These are phyloP conservation scores for Mycena pura DNA, from an alignment of 768 basidiomycete species.

Conservation along the genomic window DNA sequence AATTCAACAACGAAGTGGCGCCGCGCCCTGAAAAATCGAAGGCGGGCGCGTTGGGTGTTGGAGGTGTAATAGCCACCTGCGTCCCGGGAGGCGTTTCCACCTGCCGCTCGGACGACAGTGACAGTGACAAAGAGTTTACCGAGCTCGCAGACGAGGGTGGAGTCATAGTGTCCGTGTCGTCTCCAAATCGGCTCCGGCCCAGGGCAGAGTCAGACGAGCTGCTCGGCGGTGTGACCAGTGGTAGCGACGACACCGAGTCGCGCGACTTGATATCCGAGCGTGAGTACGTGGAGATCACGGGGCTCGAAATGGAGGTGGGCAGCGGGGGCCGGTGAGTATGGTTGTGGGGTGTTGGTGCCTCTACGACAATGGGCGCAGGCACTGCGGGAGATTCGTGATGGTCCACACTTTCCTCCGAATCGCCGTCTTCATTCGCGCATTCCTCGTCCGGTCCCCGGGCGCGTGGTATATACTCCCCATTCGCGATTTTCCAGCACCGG, in stretches of 20 bases:
- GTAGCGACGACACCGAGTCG: conserved; percentile 44
- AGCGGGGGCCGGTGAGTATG: conserved; percentile 33
- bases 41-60: conserved; percentile 11
- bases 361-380: not conserved
- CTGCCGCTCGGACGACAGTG: conserved; percentile 5
- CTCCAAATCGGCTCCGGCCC: conserved; percentile 12
- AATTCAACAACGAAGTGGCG: not conserved
- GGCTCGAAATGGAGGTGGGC: conserved; percentile 49
- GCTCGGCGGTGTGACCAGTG: conserved; percentile 20
- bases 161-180: conserved; percentile 22
- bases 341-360: too few relatives aligned
- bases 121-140: conserved; percentile 17
- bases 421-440: conserved; percentile 40
- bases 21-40: not conserved
- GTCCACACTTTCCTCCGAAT: conserved; percentile 40
- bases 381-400: conserved; percentile 30
- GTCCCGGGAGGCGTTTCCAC: conserved; percentile 21
- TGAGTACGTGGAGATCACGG: conserved; percentile 44
- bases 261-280: conserved; percentile 33
- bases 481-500: conserved; percentile 91
- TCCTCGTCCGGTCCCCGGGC: conserved; percentile 29
- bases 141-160: conserved; percentile 25
- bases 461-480: conserved; percentile 57
- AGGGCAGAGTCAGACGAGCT: conserved; percentile 26
- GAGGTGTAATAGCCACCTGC: conserved; percentile 20